A percentile compares a stretch with the other conserved stretches of the same genome.
These are phyloP conservation scores for Escallonia rubra DNA, from an alignment of 129 eudicot genomes.

Conservation along the genomic window DNA sequence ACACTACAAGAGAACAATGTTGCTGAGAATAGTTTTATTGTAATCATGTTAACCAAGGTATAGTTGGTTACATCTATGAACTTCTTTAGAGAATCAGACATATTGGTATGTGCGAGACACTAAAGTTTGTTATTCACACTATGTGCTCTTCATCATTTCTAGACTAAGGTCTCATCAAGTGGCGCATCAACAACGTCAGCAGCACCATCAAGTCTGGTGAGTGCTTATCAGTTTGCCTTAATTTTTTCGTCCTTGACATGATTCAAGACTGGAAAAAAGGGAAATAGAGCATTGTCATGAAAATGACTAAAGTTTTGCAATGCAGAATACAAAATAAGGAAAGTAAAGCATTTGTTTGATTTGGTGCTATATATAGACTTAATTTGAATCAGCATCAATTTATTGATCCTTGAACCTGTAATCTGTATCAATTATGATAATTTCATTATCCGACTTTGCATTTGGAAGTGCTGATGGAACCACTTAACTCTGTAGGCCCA, in stretches of 20 bases:
- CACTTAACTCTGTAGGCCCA: constrained; percentile 26
- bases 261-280: no score
- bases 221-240: neutral
- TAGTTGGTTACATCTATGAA: neutral
- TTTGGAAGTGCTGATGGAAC: constrained; percentile 16
- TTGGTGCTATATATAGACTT: no score
- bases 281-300: no score
- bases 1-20: constrained; percentile 61
- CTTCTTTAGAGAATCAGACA: neutral
- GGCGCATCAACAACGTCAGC: constrained; percentile 34
- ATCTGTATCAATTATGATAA: no score
- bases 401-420: no score
- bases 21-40: constrained; percentile 55
- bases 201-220: constrained; percentile 48
- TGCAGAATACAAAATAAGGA: no score
- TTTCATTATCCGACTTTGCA: neutral
- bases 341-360: no score
- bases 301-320: no score
- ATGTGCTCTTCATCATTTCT: constrained; percentile 1
- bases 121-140: neutral
- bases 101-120: no score
- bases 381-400: no score
- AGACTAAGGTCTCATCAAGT: constrained; percentile 46
- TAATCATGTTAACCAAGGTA: constrained; percentile 67
- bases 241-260: neutral